Evolutionary conservation across 208 protist genomes (phyloP), one percentile per base, ranked within the genome.

Genomic region (Trypanosoma avium): DNA sequence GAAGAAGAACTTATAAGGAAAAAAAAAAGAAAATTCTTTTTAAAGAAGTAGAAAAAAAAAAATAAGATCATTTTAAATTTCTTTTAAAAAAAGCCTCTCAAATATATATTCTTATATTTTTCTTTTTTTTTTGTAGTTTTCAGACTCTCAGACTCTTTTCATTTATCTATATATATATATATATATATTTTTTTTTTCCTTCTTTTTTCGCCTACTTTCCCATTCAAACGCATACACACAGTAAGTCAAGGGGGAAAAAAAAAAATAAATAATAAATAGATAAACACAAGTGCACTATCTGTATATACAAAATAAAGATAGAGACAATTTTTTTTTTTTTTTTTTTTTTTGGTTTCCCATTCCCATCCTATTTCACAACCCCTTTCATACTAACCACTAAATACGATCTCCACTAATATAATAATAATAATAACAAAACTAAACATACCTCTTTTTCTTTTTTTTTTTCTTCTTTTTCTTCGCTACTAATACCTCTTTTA

Each of bases 161-260:
- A 60, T 29, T 12, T 26, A 4, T 10, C 8, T 35, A 36, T 35
- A 43, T 21, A 60, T 22, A 36, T n/a, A 53, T 22, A 54, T 15
- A 64, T 38, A 21, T 24, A 43, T 9, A 12, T 6, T 54, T 43
- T 35, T 52, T 58, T 38, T 55, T 49, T 29, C 54, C 24, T 42
- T 57, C 27, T 13, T 49, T 43, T 62, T 48, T 49, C 2, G 22
- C n/a, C 5, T 38, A 33, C 46, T 42, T 55, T 59, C 42, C 59
- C 26, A 59, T 30, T 47, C 61, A 66, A 57, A 36, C 21, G 42
- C 45, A 60, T 60, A 63, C 33, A 55, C 58, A 53, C 59, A 58
- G 29, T 21, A 47, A 52, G 22, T n/a, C 26, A 21, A 45, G 56
- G 17, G 56, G 30, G 35, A 59, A 43, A 22, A 63, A 46, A 60